Evolutionary conservation across 768 basidiomycete genomes (phyloP).

Genomic region (Boletellus emodensis): DNA sequence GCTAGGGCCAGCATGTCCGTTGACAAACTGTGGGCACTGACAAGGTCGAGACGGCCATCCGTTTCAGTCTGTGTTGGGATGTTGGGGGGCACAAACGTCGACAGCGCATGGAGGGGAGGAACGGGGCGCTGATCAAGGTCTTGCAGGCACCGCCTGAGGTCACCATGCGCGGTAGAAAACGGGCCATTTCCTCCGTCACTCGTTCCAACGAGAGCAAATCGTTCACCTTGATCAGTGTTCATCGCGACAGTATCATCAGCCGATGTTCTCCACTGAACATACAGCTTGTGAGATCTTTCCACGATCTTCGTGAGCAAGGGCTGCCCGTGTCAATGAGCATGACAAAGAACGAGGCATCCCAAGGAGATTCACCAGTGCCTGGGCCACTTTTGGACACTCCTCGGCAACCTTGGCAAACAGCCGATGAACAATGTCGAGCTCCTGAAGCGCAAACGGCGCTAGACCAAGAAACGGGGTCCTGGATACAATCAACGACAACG

Average conservation of each 20-base stretch:
- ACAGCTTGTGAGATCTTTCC: slow-evolving; percentile 47
- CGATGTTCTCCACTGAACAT: slow-evolving; percentile 37
- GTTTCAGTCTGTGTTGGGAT: slow-evolving; percentile 14
- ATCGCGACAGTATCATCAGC: slow-evolving; percentile 17
- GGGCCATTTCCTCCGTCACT: slow-evolving; percentile 1
- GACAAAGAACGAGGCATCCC: not conserved
- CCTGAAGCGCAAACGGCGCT: slow-evolving; percentile 55
- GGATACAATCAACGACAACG: slow-evolving; percentile 59
- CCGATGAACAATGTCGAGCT: slow-evolving; percentile 54
- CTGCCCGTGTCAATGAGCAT: slow-evolving; percentile 30
- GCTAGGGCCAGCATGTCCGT: slow-evolving; percentile 31
- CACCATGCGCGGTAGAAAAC: slow-evolving; percentile 23
- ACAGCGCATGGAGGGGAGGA: slow-evolving; percentile 11
- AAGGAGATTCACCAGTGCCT: slow-evolving; percentile 47
- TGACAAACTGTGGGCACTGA: slow-evolving; percentile 27
- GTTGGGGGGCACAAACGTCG: slow-evolving; percentile 22
- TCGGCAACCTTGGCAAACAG: slow-evolving; percentile 56
- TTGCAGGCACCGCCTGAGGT: slow-evolving; percentile 23
- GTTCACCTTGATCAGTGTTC: slow-evolving; percentile 22
- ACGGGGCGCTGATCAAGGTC: slow-evolving; percentile 20
- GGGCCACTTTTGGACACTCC: slow-evolving; percentile 57
- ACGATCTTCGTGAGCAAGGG: slow-evolving; percentile 53
- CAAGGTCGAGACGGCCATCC: slow-evolving; percentile 18
- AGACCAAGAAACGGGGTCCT: slow-evolving; percentile 57
- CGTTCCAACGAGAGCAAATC: not conserved